Conservation (phyloP, 1,284 basidiomycete genomes). For the Leccinum griseonigrum region DNA sequence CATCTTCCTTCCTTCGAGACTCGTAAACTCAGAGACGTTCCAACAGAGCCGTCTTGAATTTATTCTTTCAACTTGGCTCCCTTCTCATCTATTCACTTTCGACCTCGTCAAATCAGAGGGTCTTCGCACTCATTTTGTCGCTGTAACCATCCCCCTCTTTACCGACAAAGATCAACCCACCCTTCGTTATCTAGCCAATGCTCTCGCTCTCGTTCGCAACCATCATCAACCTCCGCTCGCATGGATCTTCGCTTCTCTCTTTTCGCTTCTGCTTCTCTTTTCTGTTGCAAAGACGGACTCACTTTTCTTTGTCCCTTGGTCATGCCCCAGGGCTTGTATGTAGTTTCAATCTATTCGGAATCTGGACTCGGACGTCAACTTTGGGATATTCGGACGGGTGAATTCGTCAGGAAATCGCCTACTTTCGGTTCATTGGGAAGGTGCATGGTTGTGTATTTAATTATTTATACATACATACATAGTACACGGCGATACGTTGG, state of each 20-base stretch:
- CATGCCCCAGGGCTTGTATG: not conserved
- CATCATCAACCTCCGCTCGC: not conserved
- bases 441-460: constrained; percentile 2
- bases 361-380: constrained; percentile 2
- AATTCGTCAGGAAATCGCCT: constrained; percentile 10
- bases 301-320: not conserved
- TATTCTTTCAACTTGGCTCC: not conserved
- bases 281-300: not conserved
- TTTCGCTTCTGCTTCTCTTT: not conserved
- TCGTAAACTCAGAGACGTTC: constrained; percentile 3
- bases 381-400: not conserved
- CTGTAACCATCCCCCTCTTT: not conserved
- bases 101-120: not conserved
- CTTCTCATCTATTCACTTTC: not conserved
- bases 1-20: not conserved
- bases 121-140: not conserved
- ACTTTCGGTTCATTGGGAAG: not conserved
- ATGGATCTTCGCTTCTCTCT: not conserved
- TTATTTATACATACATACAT: not conserved
- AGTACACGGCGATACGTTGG: not conserved
- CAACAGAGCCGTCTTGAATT: constrained; percentile 5
- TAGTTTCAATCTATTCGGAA: constrained; percentile 6
- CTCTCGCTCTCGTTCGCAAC: not conserved
- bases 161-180: not conserved
- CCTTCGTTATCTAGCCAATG: not conserved